Evolutionary conservation across 805 yeast genomes (phyloP), one percentile per base, ranked within the genome.

Genomic region (Debaryomyces castellii): DNA sequence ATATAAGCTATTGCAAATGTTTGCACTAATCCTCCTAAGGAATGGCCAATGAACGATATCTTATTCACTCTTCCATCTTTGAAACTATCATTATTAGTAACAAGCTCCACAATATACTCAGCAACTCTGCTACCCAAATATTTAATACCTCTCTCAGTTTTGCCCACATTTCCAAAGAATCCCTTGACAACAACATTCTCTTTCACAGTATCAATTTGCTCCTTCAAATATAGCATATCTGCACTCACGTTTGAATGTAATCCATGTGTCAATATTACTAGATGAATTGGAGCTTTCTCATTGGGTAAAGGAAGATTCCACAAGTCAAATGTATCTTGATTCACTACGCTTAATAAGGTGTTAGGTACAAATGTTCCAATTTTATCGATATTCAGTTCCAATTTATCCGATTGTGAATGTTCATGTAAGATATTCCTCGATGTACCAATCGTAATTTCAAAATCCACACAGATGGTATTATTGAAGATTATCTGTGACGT

Each of bases 21-120:
- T 67, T 92, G 97, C 8, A 87, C 87, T 14, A 88, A 79, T 0
- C 99, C 99, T 14, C 99, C 99, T 21, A 94, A 69, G 0, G 98
- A 92, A 64, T 94, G 99, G 1, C 94, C 96, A 17, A 94, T 71
- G 57, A 94, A 91, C 2, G 98, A 92, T 4, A 92, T 81, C 54
- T 81, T 81, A 10, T 66, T 63, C 6, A 89, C 81, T 38, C 53
- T 66, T 1, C 66, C 66, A 30, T 62, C 51, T 22, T 56, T 57
- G 23, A 64, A 60, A 4, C 69, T 55, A 20, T 73, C 76, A 44
- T 71, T 67, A 27, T 76, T 73, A 1, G 74, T 55, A 16, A 74
- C 67, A 39, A 85, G 67, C 24, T 81, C 83, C 4, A 83, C 74
- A 20, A 92, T 68, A 63, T 76, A 89, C 49, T 84, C 83, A 0